Evolutionary conservation across 2,329 filamentous ascomycete species (phyloP), one percentile per base, ranked within the genome.

Genomic region (Diaporthe batatas): DNA sequence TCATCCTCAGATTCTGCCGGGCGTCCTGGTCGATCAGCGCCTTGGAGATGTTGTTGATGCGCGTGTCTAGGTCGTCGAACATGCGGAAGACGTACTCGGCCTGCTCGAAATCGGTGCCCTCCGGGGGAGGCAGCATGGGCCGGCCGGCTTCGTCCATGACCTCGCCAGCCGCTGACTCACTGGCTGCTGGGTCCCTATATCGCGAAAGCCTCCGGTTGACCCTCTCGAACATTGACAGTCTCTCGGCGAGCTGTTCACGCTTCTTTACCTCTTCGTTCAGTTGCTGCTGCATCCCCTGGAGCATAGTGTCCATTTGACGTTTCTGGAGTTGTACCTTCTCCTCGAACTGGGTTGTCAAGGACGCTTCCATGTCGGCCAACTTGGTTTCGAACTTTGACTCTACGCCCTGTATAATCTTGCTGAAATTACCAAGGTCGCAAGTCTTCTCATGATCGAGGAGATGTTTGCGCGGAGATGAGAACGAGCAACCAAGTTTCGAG

Each of bases 1-100:
- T 84, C 11, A 90, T 84, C 84, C 89, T 87, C 80, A 90, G 87
- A 42, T 86, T 89, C 77, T 91, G 89, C 64, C 88, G 86, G 4
- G 87, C 87, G 77, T 91, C 89, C 65, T 90, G 83, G 72, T 91
- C 89, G 25, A 86, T 87, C 49, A 91, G 77, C 54, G 86, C 86
- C 71, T 89, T 86, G 67, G 89, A 87, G 3, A 91, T 80, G 64
- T 89, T 86, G 76, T 89, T 88, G 54, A 91, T 86, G 80, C 84
- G 88, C 79, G 78, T 85, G 76, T 90, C 88, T 75, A 88, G 84
- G n/a, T 84, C 82, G 76, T 88, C 83, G 29, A 88, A 84, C 29
- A 87, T 77, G 25, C 84, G 80, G 67, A 85, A 76, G 76, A 86
- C 79, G 77, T 85, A 82, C 77, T 86, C 80, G 79, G 85, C 80